Evolutionary conservation across 768 basidiomycete species (phyloP).

Genomic region (Lanmaoa rubissima): DNA sequence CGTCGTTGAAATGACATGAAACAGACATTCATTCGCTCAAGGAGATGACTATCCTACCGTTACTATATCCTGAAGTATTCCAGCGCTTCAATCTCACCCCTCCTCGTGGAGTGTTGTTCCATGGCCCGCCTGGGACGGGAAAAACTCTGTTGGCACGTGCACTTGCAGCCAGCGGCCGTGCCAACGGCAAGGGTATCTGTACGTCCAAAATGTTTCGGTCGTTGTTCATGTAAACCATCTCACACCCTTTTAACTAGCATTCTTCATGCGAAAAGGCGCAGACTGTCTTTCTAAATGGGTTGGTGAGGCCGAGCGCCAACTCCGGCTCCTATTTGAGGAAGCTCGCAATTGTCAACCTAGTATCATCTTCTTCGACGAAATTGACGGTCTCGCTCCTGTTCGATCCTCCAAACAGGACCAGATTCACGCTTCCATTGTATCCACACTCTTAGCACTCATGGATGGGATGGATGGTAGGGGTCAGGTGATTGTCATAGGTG

Average conservation of each 20-base stretch:
- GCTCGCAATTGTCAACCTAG: conserved; percentile 88
- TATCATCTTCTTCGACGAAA: conserved; percentile 99
- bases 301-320: conserved; percentile 95
- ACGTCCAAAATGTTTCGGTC: conserved; percentile 32
- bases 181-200: conserved; percentile 87
- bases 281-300: conserved; percentile 99
- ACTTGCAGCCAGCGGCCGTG: conserved; percentile 87
- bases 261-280: conserved; percentile 99
- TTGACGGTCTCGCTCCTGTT: conserved; percentile 97
- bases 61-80: conserved; percentile 96
- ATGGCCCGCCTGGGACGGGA: conserved; percentile 98
- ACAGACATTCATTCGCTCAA: conserved; percentile 93
- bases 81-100: conserved; percentile 92
- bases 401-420: conserved; percentile 99
- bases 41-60: conserved; percentile 96
- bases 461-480: conserved; percentile 99
- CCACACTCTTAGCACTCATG: conserved; percentile 94
- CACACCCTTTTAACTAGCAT: conserved; percentile 52
- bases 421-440: conserved; percentile 97
- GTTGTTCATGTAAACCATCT: not conserved
- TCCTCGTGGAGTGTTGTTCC: conserved; percentile 94
- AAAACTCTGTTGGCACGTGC: conserved; percentile 94
- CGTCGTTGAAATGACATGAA: conserved; percentile 2
- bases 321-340: conserved; percentile 94
- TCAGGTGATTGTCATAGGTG: conserved; percentile 96